These are phyloP conservation scores for Vaccinium macrocarpon DNA, from an alignment of 148 eudicot species.

Conservation along the genomic window DNA sequence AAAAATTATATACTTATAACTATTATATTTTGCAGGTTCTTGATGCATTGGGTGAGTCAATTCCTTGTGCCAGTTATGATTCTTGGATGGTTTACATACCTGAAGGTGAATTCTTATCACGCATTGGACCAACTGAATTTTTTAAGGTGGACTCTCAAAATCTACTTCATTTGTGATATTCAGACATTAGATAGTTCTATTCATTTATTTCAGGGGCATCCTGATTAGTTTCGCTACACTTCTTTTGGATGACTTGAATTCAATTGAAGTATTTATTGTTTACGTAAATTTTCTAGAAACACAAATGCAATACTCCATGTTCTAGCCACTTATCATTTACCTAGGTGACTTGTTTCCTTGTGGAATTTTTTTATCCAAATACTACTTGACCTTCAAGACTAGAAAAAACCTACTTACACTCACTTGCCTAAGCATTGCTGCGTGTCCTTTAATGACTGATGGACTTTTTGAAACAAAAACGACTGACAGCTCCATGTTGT, in stretches of 20 bases:
- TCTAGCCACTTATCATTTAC: background rate
- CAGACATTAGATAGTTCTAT: background rate
- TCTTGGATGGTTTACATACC: constrained; percentile 97
- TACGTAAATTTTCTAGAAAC: background rate
- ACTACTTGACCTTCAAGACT: background rate
- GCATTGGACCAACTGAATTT: constrained; percentile 91
- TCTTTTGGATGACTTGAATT: constrained; percentile 1
- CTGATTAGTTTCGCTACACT: background rate
- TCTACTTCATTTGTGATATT: background rate
- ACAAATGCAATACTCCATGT: background rate
- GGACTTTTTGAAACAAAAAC: background rate
- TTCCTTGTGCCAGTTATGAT: constrained; percentile 82
- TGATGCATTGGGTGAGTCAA: constrained; percentile 91
- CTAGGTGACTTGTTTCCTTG: background rate
- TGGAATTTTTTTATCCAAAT: background rate
- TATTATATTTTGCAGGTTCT: constrained; percentile 50
- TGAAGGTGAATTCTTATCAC: constrained; percentile 90
- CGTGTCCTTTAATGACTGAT: background rate
- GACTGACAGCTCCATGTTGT: background rate
- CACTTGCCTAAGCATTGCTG: background rate
- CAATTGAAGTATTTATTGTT: background rate
- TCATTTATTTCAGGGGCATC: background rate
- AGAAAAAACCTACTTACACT: background rate
- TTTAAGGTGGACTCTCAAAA: constrained; percentile 52
- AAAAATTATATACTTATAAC: background rate